These are phyloP conservation scores for Marchantia polymorpha DNA, from an alignment of 225 moss, liverwort and hornwort species.

Conservation along the genomic window DNA sequence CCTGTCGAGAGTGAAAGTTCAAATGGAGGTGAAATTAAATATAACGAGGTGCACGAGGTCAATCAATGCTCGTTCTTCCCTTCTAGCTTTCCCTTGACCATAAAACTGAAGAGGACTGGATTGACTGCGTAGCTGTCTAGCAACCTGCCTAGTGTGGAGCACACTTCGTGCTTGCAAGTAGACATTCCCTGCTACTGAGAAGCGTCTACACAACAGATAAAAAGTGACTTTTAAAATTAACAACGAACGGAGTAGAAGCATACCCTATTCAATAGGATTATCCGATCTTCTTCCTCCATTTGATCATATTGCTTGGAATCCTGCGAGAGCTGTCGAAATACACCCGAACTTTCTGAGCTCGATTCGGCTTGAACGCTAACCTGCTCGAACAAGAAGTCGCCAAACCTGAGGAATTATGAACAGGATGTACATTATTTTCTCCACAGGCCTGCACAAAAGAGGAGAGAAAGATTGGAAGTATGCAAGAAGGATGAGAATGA, in stretches of 20 bases:
- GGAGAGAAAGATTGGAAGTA: constrained; percentile 20
- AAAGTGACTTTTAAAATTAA: constrained; percentile 6
- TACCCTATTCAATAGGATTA: constrained; percentile 71
- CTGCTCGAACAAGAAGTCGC: constrained; percentile 82
- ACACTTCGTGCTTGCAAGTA: background rate
- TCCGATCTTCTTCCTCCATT: constrained; percentile 62
- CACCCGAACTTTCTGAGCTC: constrained; percentile 32
- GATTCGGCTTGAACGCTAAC: constrained; percentile 50
- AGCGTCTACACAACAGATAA: background rate
- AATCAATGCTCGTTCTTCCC: background rate
- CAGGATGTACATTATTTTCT: constrained; percentile 40
- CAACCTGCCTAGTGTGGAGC: background rate
- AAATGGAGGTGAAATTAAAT: background rate
- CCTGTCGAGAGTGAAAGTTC: constrained; percentile 35
- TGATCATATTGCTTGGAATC: constrained; percentile 62
- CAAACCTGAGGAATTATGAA: constrained; percentile 72
- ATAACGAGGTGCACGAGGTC: background rate
- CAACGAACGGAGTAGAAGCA: constrained; percentile 20
- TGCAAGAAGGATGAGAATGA: constrained; percentile 10
- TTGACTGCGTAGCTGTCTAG: background rate
- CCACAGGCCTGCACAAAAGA: constrained; percentile 39
- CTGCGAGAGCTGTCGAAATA: constrained; percentile 51
- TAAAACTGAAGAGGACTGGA: background rate
- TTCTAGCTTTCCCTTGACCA: background rate
- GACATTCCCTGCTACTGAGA: background rate